Base-by-base conservation (phyloP, 495 filamentous ascomycete species). In the Neurospora sublineolata region DNA sequence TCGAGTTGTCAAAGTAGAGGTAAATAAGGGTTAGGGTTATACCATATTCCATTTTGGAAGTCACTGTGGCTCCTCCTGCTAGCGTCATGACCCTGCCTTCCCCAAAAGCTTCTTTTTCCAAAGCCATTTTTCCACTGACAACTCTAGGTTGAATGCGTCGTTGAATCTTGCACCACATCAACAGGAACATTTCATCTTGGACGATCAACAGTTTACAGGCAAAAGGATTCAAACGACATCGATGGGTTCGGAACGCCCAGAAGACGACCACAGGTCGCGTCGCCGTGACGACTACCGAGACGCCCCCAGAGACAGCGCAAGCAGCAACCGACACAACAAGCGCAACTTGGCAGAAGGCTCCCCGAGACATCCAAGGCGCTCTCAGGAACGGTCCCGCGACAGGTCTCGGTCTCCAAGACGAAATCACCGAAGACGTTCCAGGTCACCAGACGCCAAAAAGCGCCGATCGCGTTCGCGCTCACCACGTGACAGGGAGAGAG, bases 401-500 rank as follows among this genome's bases (percentile, higher is more conserved):
- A 67, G 41, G 12, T 33, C 41, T 68, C 68, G 72, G 37, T 82
- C 80, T 37, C 72, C 76, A 64, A 76, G 78, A 18, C 76, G 74
- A 71, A 75, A 74, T 60, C 75, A 73, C 33, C 75, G 73, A 44
- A 73, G 79, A 44, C 81, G 82, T 36, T 84, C 83, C 14, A 76
- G 76, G 69, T 81, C 81, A 18, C 82, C 82, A 20, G 73, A 75
- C 33, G 71, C 75, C 69, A 73, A 69, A 70, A 73, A 76, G 39
- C 78, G 73, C n/a, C 77, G 77, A 72, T 81, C 83, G 16, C 79
- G 72, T 20, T 79, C 77, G 5, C 27, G 27, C 27, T 64, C 52
- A 18, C 52, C 52, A 33, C 27, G 52, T 73, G 71, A 39, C 74
- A 77, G n/a, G 60, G 72, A 36, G 69, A 74, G 23, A 71, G 70